A percentile compares a stretch with the other conserved stretches of the same genome.
These are phyloP conservation scores for Diaporthe ampelina DNA, from an alignment of 2,329 filamentous ascomycete genomes.

Conservation along the genomic window DNA sequence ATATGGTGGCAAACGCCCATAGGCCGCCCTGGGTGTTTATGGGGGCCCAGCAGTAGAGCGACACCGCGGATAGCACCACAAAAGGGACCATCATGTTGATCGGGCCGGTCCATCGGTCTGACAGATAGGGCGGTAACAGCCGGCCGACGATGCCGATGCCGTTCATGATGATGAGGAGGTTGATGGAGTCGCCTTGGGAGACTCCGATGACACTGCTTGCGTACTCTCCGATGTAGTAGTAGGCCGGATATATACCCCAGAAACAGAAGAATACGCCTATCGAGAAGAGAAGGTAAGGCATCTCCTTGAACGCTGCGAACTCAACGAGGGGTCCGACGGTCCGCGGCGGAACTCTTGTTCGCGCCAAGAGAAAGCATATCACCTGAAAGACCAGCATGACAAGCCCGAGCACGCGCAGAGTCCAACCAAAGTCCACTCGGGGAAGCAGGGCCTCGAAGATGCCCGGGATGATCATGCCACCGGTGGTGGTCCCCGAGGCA, in stretches of 20 bases:
- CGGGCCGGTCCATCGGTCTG: constrained; percentile 67
- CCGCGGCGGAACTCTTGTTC: constrained; percentile 61
- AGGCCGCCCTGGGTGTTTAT: constrained; percentile 65
- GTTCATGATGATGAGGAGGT: constrained; percentile 76
- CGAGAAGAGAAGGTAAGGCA: constrained; percentile 66
- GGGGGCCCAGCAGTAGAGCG: constrained; percentile 73
- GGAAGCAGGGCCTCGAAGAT: constrained; percentile 69
- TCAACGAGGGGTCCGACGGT: constrained; percentile 67
- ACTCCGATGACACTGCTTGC: constrained; percentile 52
- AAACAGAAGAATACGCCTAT: constrained; percentile 64
- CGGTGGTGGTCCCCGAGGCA: constrained; percentile 71
- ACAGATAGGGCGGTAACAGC: constrained; percentile 69
- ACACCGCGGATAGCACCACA: constrained; percentile 55
- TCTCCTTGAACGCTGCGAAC: constrained; percentile 68
- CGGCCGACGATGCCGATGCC: constrained; percentile 71
- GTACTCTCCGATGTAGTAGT: constrained; percentile 66
- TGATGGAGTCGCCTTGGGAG: constrained; percentile 64
- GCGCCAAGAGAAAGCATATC: constrained; percentile 56
- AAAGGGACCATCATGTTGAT: constrained; percentile 72
- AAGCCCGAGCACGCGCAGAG: constrained; percentile 71
- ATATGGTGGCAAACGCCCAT: constrained; percentile 73
- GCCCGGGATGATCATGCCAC: constrained; percentile 70
- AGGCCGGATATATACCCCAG: constrained; percentile 67
- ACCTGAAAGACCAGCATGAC: constrained; percentile 66
- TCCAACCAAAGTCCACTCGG: constrained; percentile 69